Evolutionary conservation across 192 early-diverging fungal genomes (phyloP), one percentile per base, ranked within the genome.

Genomic region (Gaertneriomyces sp.): DNA sequence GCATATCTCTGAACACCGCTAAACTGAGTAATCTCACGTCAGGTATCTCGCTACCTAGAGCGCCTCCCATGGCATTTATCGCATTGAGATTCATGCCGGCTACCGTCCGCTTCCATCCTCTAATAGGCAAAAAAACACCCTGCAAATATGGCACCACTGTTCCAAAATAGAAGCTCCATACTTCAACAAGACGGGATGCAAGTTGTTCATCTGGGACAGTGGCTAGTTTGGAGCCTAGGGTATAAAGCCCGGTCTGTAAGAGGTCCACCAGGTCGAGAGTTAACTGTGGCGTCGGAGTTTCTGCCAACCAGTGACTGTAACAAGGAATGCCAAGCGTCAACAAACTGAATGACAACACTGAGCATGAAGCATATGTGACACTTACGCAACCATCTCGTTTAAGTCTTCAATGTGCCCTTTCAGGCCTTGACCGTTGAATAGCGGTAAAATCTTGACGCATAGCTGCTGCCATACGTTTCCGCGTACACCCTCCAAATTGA

Each of bases 401-500:
- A 88, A 68, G 58, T 95, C 91, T 70, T 95, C 93, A 53, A 95
- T 90, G 5, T 85, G 73, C 11, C 91, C 88, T 45, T 87, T 83
- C 53, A 95, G 60, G 0, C 89, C 83, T 65, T 92, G 89, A 12
- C 93, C 93, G 53, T 91, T 92, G 63, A 95, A 95, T 55, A 95
- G 69, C 1, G 93, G 91, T 53, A 95, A 67, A 4, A 95, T 88
- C 17, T 85, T 84, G 20, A 80, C 75, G 20, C 87, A 85, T 3
- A 95, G 50, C 6, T 79, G 75, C 41, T 84, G 84, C 93, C 93
- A 95, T 16, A 81, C 80, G 42, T 58, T 62, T 14, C 43, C 59
- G 4, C 58, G 17, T 14, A 11, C 5, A 19, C 41, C 44, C 2
- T 51, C 60, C 2, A 50, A 46, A 7, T 50, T 53, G 6, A 39